Evolutionary conservation across 495 filamentous ascomycete species (phyloP).

Genomic region (Delitschia confertaspora): DNA sequence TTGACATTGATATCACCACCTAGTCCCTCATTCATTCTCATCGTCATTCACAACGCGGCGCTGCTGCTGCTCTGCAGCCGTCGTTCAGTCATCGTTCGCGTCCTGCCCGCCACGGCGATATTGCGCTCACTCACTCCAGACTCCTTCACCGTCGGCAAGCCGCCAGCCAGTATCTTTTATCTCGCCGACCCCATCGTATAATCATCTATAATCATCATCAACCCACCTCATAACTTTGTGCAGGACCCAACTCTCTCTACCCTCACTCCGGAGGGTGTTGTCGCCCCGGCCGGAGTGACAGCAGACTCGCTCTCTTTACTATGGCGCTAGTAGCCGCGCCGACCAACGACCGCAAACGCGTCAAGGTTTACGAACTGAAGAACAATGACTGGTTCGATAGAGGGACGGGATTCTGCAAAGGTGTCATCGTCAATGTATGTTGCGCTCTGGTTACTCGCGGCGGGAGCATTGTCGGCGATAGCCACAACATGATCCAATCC

Average conservation of each 20-base stretch:
- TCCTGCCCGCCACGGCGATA: neutral
- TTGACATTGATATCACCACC: constrained; percentile 6
- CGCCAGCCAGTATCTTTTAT: constrained; percentile 4
- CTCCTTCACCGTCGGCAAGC: constrained; percentile 19
- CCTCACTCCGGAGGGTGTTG: constrained; percentile 26
- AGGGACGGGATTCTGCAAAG: constrained; percentile 90
- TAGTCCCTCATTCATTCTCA: neutral
- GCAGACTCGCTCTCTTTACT: constrained; percentile 22
- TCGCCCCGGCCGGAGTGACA: constrained; percentile 30
- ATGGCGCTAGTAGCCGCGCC: constrained; percentile 86
- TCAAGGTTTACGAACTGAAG: constrained; percentile 97
- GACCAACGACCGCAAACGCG: constrained; percentile 82
- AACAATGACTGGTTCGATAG: constrained; percentile 99
- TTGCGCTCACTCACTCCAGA: constrained; percentile 9
- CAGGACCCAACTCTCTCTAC: constrained; percentile 10
- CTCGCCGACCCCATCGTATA: constrained; percentile 4
- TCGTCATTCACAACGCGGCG: neutral
- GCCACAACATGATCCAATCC: constrained; percentile 4
- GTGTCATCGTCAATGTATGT: constrained; percentile 68
- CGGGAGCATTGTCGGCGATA: constrained; percentile 5
- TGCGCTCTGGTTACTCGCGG: neutral
- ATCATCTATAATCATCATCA: constrained; percentile 1
- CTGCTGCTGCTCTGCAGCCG: constrained; percentile 3
- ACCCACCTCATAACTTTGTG: constrained; percentile 2
- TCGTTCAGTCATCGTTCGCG: neutral